Evolutionary conservation across 768 basidiomycete genomes (phyloP).

Genomic region (Dioszegia aurantiaca): DNA sequence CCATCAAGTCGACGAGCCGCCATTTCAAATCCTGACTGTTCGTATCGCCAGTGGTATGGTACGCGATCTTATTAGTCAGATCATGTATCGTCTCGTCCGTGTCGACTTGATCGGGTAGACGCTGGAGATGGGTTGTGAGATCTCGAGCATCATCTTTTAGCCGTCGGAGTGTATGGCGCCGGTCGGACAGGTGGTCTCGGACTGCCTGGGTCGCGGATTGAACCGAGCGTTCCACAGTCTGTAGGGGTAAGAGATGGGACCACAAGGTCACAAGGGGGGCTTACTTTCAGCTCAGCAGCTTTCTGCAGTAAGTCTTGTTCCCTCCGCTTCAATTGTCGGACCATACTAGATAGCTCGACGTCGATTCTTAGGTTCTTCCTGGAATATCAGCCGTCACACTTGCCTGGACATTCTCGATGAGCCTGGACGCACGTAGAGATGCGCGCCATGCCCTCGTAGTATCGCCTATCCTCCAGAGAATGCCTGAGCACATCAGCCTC

Average conservation of each 20-base stretch:
- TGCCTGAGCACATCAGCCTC: conserved; percentile 15
- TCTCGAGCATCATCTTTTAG: conserved; percentile 13
- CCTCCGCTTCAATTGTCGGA: conserved; percentile 28
- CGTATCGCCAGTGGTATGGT: conserved; percentile 32
- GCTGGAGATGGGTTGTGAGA: conserved; percentile 15
- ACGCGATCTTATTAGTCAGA: conserved; percentile 29
- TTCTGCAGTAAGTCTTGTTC: conserved; percentile 29
- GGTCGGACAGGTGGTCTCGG: conserved; percentile 16
- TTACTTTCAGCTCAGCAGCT: conserved; percentile 33
- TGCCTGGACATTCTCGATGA: conserved; percentile 4
- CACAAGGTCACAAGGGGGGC: background rate
- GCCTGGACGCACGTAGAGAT: conserved; percentile 27
- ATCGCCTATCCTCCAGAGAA: conserved; percentile 28
- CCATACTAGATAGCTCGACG: conserved; percentile 35
- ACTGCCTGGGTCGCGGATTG: conserved; percentile 24
- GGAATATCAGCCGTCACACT: conserved; percentile 1
- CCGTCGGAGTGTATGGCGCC: background rate
- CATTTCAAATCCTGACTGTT: conserved; percentile 28
- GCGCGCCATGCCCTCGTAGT: conserved; percentile 26
- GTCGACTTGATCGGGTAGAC: conserved; percentile 25
- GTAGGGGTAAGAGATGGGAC: no score
- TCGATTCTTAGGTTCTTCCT: conserved; percentile 41
- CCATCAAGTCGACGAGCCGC: conserved; percentile 23
- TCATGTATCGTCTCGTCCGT: conserved; percentile 25
- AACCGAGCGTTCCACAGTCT: conserved; percentile 32